Conservation (phyloP, 768 basidiomycete genomes). For the Asterophora parasitica region DNA sequence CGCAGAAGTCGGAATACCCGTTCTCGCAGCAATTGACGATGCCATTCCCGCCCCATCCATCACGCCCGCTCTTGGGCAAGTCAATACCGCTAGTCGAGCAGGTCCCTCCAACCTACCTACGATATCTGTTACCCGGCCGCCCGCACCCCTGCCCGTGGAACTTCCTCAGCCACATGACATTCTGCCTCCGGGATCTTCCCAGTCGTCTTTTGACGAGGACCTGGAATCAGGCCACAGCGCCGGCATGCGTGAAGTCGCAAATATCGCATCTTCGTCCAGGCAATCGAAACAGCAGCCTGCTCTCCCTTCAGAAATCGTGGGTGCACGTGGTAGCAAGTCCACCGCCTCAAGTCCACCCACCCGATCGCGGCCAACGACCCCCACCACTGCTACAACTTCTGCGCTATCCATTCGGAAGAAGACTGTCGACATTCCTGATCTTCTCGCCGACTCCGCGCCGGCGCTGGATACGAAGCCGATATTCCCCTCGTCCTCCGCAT, state of each 20-base stretch:
- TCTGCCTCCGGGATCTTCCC: slow-evolving; percentile 39
- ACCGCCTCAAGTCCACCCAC: not conserved
- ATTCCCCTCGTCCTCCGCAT: slow-evolving; percentile 23
- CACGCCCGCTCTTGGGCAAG: slow-evolving; percentile 14
- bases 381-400: not conserved
- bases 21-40: slow-evolving; percentile 41
- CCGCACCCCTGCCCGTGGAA: slow-evolving; percentile 64
- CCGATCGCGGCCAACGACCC: slow-evolving; percentile 1
- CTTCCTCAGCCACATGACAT: slow-evolving; percentile 66
- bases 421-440: slow-evolving; percentile 36
- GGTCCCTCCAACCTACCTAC: slow-evolving; percentile 37
- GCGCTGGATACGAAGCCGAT: slow-evolving; percentile 33
- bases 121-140: slow-evolving; percentile 65
- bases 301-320: not conserved
- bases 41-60: slow-evolving; percentile 29
- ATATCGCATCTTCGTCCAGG: slow-evolving; percentile 16
- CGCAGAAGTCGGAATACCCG: slow-evolving; percentile 58
- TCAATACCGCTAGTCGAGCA: slow-evolving; percentile 13
- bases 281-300: slow-evolving; percentile 11
- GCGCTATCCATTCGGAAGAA: slow-evolving; percentile 8
- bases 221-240: slow-evolving; percentile 43
- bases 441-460: slow-evolving; percentile 43
- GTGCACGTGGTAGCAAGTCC: not conserved
- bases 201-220: slow-evolving; percentile 41
- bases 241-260: slow-evolving; percentile 33